phyloP scores from a whole-genome alignment of 1,284 basidiomycete species.

The Taiwanofungus camphoratus region DNA sequence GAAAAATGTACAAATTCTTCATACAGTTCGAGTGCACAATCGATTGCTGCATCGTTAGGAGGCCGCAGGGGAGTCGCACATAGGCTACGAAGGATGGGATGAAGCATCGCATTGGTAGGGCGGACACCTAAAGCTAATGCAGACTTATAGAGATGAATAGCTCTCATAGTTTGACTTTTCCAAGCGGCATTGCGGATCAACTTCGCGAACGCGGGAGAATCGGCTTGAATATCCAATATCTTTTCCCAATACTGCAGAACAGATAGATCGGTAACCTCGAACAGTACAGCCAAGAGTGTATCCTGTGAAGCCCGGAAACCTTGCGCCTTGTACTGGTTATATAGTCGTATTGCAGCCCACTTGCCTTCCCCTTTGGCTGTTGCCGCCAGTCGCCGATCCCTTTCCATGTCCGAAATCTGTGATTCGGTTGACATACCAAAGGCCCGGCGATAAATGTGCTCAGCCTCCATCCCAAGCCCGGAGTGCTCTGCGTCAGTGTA shows the following conservation, averaged over 20 bases:
- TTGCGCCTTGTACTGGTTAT: slow-evolving; percentile 17
- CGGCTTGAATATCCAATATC: slow-evolving; percentile 35
- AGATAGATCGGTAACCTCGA: slow-evolving; percentile 27
- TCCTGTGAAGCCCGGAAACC: slow-evolving; percentile 32
- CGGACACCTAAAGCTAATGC: slow-evolving; percentile 36
- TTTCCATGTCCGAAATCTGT: neutral
- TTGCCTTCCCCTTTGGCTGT: slow-evolving; percentile 4
- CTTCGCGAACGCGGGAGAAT: slow-evolving; percentile 42
- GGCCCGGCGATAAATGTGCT: neutral
- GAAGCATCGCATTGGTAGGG: slow-evolving; percentile 43
- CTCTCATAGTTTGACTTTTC: slow-evolving; percentile 24
- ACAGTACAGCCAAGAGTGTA: slow-evolving; percentile 35
- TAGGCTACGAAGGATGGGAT: slow-evolving; percentile 47
- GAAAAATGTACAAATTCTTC: slow-evolving; percentile 30
- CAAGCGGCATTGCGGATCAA: slow-evolving; percentile 38
- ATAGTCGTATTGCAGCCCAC: slow-evolving; percentile 8
- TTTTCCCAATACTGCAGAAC: slow-evolving; percentile 41
- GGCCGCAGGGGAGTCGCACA: slow-evolving; percentile 32
- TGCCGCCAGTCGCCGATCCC: slow-evolving; percentile 2
- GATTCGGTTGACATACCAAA: neutral
- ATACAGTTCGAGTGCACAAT: slow-evolving; percentile 47
- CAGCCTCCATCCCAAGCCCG: neutral
- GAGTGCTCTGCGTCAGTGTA: neutral
- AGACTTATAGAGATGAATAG: slow-evolving; percentile 41
- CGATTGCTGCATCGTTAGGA: slow-evolving; percentile 37